Base-by-base conservation (phyloP, 192 early-diverging fungal genomes). In the Geosiphon pyriformis region DNA sequence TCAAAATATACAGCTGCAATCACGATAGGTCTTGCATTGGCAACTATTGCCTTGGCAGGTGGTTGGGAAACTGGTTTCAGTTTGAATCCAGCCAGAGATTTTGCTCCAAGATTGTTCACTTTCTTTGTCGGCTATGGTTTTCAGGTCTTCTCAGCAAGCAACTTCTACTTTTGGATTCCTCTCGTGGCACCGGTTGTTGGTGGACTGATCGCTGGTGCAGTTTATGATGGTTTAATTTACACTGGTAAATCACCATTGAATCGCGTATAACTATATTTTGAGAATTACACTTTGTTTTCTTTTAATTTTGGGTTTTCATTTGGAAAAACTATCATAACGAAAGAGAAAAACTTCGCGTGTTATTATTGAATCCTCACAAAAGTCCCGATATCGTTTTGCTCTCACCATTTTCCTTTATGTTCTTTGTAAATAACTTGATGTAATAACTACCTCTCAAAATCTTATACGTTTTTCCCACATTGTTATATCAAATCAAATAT, bases 61-160 rank as follows among this genome's bases (percentile, higher is more conserved):
- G 85, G 84, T 27, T 87, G 78, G 70, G 78, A 82, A 72, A 88
- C 86, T 23, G 84, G 85, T 37, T 87, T 83, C 50, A 84, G 83
- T 42, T 77, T 92, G 56, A 92, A 92, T 70, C 87, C 86, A 52
- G 90, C 90, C 4, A 82, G 90, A 76, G 90, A 92, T 74, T 77
- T 90, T 72, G 90, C 88, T 29, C 89, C 89, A 11, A 86, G 90
- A 46, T 70, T 87, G n/a, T 90, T 90, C 70, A 82, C 86, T 30
- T 73, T 80, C 29, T 71, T 84, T 61, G 78, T 81, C 48, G 86
- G 86, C 10, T 92, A 86, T 74, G 88, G 89, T 30, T 55, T 66
- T 29, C 78, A 80, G 27, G 85, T 83, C 22, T 92, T 92, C 75
- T 78, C 83, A n/a, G 78, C 73, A n/a, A 70, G 76, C 68, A 70